Base-by-base conservation (phyloP, 257 asterid genomes). In the Euphrasia confusa region DNA sequence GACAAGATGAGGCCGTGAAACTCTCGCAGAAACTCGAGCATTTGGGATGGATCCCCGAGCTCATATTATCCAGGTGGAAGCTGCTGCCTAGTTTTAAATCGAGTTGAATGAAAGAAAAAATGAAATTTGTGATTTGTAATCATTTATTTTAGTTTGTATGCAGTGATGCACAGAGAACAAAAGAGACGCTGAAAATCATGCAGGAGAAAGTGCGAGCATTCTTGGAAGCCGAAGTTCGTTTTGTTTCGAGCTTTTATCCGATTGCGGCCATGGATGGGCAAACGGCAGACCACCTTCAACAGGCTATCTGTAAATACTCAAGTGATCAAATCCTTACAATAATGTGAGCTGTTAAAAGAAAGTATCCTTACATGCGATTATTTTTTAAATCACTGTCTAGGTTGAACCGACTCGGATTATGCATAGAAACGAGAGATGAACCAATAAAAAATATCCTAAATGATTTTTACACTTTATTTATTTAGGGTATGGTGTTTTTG, bases 251-350 rank as follows among this genome's bases (percentile, higher is more conserved):
- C 77, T 91, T 91, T 79, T 91, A 91, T 79, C 84, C 96, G 2
- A 79, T 91, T 50, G 96, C 98, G 44, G 98, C 98, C 54, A 84
- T 91, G 98, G 98, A 91, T 65, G 98, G 98, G 61, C 98, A 91
- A 79, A 91, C 98, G 12, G 84, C 96, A 3, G 92, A 85, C 67
- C 98, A 91, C 70, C 94, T 91, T 67, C 85, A 72, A 42, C 81
- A 72, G 69, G 74, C 85, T 52, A 77, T 88, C 52, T 75, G 88
- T 77, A 81, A 78, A 71, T 88, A 84, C 66, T 75, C 98, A 0
- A 74, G 77, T 67, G 83, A 84, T 68, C 85, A 84, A 68, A 82
- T 91, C 70, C 72, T 78, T 60, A 88, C 98, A 8, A 79, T 91
- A 71, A 91, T 91, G 98, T 90, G 81, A 84, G 96, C 77, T 74